Conservation (phyloP, 2,329 filamentous ascomycete genomes). For the Talaromyces sp. region DNA sequence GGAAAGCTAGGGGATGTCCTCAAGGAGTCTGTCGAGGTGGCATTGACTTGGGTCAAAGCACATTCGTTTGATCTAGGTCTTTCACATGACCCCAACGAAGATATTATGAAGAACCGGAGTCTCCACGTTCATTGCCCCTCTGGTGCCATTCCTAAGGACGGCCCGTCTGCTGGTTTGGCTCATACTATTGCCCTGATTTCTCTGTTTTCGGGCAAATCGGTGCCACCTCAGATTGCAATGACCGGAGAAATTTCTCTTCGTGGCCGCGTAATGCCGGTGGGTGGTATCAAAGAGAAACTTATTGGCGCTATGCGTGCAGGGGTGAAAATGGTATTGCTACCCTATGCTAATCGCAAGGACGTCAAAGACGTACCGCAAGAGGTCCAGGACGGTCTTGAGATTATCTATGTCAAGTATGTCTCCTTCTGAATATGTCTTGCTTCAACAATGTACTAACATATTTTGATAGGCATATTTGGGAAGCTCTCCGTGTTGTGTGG, state of each 20-base stretch:
- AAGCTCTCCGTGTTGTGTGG: slow-evolving; percentile 88
- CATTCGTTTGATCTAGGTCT: slow-evolving; percentile 89
- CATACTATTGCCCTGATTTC: slow-evolving; percentile 92
- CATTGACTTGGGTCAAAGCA: slow-evolving; percentile 93
- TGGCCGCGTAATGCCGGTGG: slow-evolving; percentile 87
- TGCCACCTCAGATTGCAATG: slow-evolving; percentile 93
- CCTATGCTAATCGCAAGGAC: slow-evolving; percentile 86
- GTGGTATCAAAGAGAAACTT: slow-evolving; percentile 97
- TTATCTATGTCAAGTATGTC: slow-evolving; percentile 80
- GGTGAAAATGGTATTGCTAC: slow-evolving; percentile 88
- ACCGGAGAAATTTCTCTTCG: slow-evolving; percentile 77
- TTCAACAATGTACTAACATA: slow-evolving; percentile 23
- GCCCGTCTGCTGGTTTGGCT: slow-evolving; percentile 77
- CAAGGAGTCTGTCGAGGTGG: slow-evolving; percentile 95
- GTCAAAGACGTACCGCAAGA: slow-evolving; percentile 85
- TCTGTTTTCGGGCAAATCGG: slow-evolving; percentile 78
- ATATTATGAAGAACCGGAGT: slow-evolving; percentile 93
- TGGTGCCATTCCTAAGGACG: slow-evolving; percentile 93
- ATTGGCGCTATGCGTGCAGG: slow-evolving; percentile 91
- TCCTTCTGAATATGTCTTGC: neutral
- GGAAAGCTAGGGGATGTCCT: slow-evolving; percentile 95
- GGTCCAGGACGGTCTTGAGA: slow-evolving; percentile 80
- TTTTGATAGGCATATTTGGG: slow-evolving; percentile 77
- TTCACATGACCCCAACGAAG: slow-evolving; percentile 72
- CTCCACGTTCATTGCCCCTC: slow-evolving; percentile 96